phyloP scores from a whole-genome alignment of 2,329 filamentous ascomycete species.

The Ploettnerulaceae sp. region DNA sequence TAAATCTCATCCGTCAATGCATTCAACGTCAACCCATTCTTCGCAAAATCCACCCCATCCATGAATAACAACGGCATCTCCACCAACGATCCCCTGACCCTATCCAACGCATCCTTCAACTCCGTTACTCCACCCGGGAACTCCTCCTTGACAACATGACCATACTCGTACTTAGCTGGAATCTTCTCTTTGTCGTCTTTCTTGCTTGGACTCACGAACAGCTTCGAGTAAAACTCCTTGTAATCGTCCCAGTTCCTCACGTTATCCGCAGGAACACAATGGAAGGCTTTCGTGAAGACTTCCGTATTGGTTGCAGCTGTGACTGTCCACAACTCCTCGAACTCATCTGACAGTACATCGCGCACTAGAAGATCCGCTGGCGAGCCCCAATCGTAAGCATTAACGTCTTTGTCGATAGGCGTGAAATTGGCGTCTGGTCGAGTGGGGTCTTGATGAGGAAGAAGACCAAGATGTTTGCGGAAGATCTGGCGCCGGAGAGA shows the following conservation, averaged over 20 bases:
- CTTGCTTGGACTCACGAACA: constrained; percentile 56
- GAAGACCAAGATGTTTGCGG: constrained; percentile 84
- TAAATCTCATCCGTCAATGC: constrained; percentile 68
- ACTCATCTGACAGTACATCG: constrained; percentile 66
- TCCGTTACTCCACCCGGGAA: constrained; percentile 69
- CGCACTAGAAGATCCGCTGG: constrained; percentile 62
- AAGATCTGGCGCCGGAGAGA: constrained; percentile 81
- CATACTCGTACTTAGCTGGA: constrained; percentile 67
- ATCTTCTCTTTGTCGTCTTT: constrained; percentile 40
- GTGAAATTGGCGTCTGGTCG: constrained; percentile 68
- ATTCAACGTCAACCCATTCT: constrained; percentile 71
- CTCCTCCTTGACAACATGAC: constrained; percentile 79
- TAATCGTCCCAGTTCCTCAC: constrained; percentile 71
- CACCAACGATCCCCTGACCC: constrained; percentile 66
- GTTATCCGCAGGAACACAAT: constrained; percentile 65
- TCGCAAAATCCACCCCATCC: constrained; percentile 77
- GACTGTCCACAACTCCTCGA: constrained; percentile 66
- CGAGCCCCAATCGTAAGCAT: constrained; percentile 69
- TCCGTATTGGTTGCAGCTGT: constrained; percentile 76
- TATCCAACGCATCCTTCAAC: constrained; percentile 63
- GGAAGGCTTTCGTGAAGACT: constrained; percentile 76
- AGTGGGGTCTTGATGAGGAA: constrained; percentile 69
- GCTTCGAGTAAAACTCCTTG: constrained; percentile 61
- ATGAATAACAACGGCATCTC: constrained; percentile 92
- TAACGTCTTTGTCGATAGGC: constrained; percentile 64